phyloP scores from a whole-genome alignment of 805 yeast genomes.

The Pichia thaimueangensis region DNA sequence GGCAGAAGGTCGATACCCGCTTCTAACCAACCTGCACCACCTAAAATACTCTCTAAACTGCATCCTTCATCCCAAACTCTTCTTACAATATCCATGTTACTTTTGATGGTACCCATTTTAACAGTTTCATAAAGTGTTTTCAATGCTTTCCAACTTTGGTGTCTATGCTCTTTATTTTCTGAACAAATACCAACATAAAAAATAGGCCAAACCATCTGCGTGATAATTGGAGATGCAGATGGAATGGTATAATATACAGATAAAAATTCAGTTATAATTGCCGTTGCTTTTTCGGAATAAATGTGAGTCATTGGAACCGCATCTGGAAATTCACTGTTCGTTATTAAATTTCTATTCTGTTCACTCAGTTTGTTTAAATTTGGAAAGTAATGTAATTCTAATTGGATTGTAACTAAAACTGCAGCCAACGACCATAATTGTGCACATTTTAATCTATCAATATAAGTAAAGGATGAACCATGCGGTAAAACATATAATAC shows the following conservation, averaged over 20 bases:
- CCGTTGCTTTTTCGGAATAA: slow-evolving; percentile 27
- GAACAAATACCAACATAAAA: slow-evolving; percentile 45
- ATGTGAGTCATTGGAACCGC: slow-evolving; percentile 4
- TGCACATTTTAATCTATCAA: slow-evolving; percentile 41
- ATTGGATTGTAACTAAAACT: slow-evolving; percentile 7
- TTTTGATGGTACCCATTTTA: slow-evolving; percentile 48
- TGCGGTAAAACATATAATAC: slow-evolving; percentile 27
- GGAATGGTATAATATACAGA: slow-evolving; percentile 41
- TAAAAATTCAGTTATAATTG: slow-evolving; percentile 40
- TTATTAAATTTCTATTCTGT: slow-evolving; percentile 3
- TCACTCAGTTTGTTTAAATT: background rate
- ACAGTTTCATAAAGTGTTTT: slow-evolving; percentile 40
- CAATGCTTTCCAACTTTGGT: slow-evolving; percentile 29
- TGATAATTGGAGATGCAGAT: slow-evolving; percentile 40
- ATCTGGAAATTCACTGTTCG: slow-evolving; percentile 9
- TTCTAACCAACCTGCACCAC: slow-evolving; percentile 40
- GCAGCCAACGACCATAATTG: slow-evolving; percentile 50
- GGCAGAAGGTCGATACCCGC: slow-evolving; percentile 48
- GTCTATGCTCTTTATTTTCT: slow-evolving; percentile 28
- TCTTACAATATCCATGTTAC: slow-evolving; percentile 36
- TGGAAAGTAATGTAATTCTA: slow-evolving; percentile 9
- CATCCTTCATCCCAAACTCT: slow-evolving; percentile 41
- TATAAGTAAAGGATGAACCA: slow-evolving; percentile 28
- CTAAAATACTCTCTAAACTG: slow-evolving; percentile 38
- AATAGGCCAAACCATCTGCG: slow-evolving; percentile 62